Base-by-base conservation (phyloP, 805 yeast genomes). In the Schwanniomyces sp. region DNA sequence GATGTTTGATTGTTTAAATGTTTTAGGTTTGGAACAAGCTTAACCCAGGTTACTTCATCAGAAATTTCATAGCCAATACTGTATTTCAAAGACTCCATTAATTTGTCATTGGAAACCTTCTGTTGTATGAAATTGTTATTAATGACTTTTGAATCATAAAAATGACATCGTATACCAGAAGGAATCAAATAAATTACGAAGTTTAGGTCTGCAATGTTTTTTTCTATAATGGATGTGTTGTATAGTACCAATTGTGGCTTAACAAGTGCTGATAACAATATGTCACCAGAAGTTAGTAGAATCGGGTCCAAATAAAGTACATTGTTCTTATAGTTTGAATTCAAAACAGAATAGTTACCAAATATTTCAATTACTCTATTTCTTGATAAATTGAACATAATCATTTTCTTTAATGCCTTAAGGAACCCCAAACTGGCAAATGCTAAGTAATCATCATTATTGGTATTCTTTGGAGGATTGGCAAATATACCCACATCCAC, bases 1-100 rank as follows among this genome's bases (percentile, higher is more conserved):
- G 91, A 84, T 0, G 91, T 82, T 53, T 81, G 76, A 18, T 86
- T 87, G 61, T 84, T 85, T 52, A 86, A 69, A 59, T 85, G 91
- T 48, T 77, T 78, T 43, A 86, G 60, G 52, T 85, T 82, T 2
- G 94, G 94, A 3, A 84, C 74, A 11, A 87, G 63, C 58, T 79
- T 85, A 12, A 87, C 75, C 94, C 92, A 87, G 36, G 69, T 63
- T 14, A 73, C 53, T 17, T 64, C 62, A 25, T 50, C 53, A 1
- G 36, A 37, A 1, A 58, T 42, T 36, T 56, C 46, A 40, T 67
- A 70, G 1, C 75, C 76, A 0, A 74, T 72, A 45, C 72, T 65
- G 12, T 68, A 50, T 41, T 64, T 63, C 17, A 73, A 52, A 10
- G 73, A 56, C 27, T 64, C 54, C n/a, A 68, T 47, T 11, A 73